Percentiles rank a stretch among this genome's conserved stretches.
Evolutionary conservation across 176 grass and related monocot genomes (phyloP).

Genomic region (Zea mays): DNA sequence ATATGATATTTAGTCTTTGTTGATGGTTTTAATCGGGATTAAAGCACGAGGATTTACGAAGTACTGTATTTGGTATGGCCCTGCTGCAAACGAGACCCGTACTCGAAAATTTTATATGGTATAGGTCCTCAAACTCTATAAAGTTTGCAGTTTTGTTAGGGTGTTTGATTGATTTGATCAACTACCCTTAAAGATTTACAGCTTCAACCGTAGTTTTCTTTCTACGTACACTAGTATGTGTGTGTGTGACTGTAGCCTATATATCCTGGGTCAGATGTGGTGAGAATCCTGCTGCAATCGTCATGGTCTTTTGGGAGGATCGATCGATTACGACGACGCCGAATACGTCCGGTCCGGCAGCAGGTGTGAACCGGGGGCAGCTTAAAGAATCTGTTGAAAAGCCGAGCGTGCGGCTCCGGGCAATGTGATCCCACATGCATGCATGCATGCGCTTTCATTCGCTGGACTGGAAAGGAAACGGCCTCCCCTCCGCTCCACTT

Average conservation of each 20-base stretch:
- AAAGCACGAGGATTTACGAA: too few relatives aligned
- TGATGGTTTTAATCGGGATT: too few relatives aligned
- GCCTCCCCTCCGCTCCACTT: background rate
- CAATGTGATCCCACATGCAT: background rate
- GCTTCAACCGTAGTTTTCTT: too few relatives aligned
- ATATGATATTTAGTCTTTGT: too few relatives aligned
- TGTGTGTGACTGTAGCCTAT: background rate
- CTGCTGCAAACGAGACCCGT: too few relatives aligned
- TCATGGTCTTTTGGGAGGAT: background rate
- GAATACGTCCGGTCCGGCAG: background rate
- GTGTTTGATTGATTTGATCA: too few relatives aligned
- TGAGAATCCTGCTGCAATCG: background rate
- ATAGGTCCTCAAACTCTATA: too few relatives aligned
- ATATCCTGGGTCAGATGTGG: background rate
- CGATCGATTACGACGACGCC: background rate
- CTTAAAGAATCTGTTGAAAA: constrained; percentile 28
- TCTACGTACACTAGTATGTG: too few relatives aligned
- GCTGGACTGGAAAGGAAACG: background rate
- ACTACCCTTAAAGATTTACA: too few relatives aligned
- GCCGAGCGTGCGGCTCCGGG: background rate
- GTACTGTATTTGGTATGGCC: too few relatives aligned
- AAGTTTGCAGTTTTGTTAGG: too few relatives aligned
- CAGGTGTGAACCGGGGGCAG: constrained; percentile 33
- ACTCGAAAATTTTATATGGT: too few relatives aligned
- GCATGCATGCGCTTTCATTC: background rate